Percentiles rank a stretch among this genome's conserved stretches.
phyloP scores from a whole-genome alignment of 2,329 filamentous ascomycete genomes.

The Penicillium concentricum region DNA sequence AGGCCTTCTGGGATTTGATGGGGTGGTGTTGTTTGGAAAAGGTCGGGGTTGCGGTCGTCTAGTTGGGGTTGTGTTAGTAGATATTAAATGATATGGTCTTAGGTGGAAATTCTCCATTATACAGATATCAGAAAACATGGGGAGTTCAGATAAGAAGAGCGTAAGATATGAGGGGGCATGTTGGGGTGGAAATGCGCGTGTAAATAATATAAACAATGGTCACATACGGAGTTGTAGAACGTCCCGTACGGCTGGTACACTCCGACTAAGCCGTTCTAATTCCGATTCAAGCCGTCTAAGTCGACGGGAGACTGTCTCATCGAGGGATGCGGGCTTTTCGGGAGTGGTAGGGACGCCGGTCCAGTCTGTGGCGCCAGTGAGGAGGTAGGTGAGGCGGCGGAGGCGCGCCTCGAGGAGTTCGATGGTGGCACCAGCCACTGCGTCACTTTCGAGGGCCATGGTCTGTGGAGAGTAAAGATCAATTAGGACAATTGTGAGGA shows the following conservation, averaged over 20 bases:
- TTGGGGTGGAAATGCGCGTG: neutral
- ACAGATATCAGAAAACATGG: neutral
- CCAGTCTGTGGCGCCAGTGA: conserved; percentile 44
- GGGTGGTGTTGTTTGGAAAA: conserved; percentile 38
- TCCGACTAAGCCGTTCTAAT: conserved; percentile 38
- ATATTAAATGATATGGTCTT: neutral
- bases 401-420: conserved; percentile 47
- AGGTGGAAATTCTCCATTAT: neutral
- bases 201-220: neutral
- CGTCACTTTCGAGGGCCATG: conserved; percentile 37
- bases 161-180: neutral
- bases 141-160: neutral
- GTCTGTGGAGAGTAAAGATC: neutral
- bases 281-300: conserved; percentile 40
- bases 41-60: conserved; percentile 45
- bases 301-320: conserved; percentile 42
- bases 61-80: neutral
- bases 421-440: conserved; percentile 41
- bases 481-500: neutral
- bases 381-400: conserved; percentile 45
- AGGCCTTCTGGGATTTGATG: conserved; percentile 37
- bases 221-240: conserved; percentile 44
- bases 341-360: conserved; percentile 38
- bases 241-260: conserved; percentile 41
- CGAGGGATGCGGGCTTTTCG: conserved; percentile 34